These are phyloP conservation scores for Aspergillus felis DNA, from an alignment of 2,329 filamentous ascomycete genomes.

Conservation along the genomic window DNA sequence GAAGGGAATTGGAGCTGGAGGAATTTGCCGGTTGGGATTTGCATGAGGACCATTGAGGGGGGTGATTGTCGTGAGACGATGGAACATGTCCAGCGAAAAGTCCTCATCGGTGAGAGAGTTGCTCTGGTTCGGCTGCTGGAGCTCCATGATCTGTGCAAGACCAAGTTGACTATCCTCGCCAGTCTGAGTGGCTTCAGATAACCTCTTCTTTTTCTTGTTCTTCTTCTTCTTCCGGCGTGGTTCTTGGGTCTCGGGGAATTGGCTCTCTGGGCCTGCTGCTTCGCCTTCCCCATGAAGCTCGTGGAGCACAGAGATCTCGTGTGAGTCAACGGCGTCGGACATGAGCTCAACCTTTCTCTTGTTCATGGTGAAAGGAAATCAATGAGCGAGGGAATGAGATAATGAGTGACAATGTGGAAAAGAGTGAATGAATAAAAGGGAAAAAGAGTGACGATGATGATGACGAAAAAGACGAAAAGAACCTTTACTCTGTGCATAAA, in stretches of 20 bases:
- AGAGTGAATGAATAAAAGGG: not conserved
- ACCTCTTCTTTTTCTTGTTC: not conserved
- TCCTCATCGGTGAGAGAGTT: not conserved
- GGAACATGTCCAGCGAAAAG: not conserved
- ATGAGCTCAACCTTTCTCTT: not conserved
- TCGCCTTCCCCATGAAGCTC: not conserved
- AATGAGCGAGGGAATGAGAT: not conserved
- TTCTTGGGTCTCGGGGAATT: not conserved
- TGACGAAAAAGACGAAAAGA: not conserved
- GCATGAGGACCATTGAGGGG: not conserved
- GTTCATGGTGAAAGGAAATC: not conserved
- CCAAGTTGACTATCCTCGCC: not conserved
- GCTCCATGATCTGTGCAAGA: not conserved
- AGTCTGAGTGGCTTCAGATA: not conserved
- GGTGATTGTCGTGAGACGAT: not conserved
- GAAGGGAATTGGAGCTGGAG: not conserved
- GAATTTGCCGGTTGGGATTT: not conserved
- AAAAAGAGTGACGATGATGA: not conserved
- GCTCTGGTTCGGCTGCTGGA: not conserved
- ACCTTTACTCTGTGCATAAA: not conserved
- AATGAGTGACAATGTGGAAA: not conserved
- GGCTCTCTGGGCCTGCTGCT: not conserved
- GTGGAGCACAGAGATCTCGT: not conserved
- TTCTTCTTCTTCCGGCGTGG: not conserved
- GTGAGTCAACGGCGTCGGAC: not conserved